Conservation (phyloP, 768 basidiomycete genomes). For the Mycena vitilis region DNA sequence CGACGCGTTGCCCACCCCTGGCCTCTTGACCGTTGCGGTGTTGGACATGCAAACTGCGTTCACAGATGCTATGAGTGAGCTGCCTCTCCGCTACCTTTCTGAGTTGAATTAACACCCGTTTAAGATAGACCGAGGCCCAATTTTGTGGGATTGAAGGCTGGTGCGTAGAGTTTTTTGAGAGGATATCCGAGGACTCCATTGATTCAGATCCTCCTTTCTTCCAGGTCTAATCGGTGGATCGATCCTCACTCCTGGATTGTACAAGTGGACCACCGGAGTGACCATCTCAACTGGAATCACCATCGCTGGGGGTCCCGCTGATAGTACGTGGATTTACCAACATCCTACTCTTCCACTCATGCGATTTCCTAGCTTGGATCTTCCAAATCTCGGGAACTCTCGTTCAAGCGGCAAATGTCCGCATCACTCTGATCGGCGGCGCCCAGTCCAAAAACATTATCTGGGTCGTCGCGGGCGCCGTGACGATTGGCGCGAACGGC, state of each 20-base stretch:
- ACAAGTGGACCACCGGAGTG: conserved; percentile 28
- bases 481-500: conserved; percentile 6
- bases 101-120: not conserved
- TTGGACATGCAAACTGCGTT: conserved; percentile 18
- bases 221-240: conserved; percentile 17
- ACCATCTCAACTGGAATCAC: conserved; percentile 16
- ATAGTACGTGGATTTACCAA: conserved; percentile 4
- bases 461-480: conserved; percentile 2
- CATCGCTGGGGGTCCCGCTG: conserved; percentile 11
- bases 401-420: conserved; percentile 9
- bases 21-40: not conserved
- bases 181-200: too few relatives aligned
- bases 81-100: not conserved
- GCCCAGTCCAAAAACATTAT: conserved; percentile 12
- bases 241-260: conserved; percentile 11
- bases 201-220: not conserved
- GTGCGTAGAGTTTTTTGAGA: not conserved
- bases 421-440: conserved; percentile 16
- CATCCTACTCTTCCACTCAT: not conserved
- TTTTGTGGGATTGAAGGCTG: conserved; percentile 13
- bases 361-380: conserved; percentile 6
- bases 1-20: conserved; percentile 17
- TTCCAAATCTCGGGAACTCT: conserved; percentile 18
- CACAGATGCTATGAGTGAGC: conserved; percentile 19
- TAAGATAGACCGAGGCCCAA: conserved; percentile 8